Base-by-base conservation (phyloP, 1,284 basidiomycete genomes). In the Cutaneotrichosporon sp. region DNA sequence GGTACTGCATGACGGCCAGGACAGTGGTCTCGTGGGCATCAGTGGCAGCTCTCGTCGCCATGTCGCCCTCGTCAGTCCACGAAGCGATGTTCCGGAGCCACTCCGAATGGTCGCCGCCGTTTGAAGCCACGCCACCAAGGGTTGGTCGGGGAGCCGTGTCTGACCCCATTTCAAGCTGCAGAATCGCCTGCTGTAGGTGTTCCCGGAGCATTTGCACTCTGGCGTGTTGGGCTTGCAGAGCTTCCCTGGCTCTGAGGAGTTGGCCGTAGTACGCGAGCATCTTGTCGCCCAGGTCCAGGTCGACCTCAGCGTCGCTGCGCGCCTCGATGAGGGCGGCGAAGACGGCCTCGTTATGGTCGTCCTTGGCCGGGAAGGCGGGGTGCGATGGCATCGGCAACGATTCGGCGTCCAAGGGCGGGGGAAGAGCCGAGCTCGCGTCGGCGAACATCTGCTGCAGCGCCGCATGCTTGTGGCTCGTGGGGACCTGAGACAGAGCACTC, bases 311-410 rank as follows among this genome's bases (percentile, higher is more conserved):
- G 7, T 66, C 58, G 1, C 49, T 49, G 3, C 63, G 66, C 0
- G 63, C 58, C 2, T 32, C 46, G 4, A 11, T 31, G 3, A 77
- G 58, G 0, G 60, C 63, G 0, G 30, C 22, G 0, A 71, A 49
- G 16, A 74, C 51, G 1, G 60, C 38, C 6, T 30, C 50, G 56
- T 69, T 74, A 53, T 75, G 69, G 31, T 60, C 60, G 10, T 71
- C 70, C 46, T 71, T 67, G 21, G 67, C 65, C 0, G 73, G 73
- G 56, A 72, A 76, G 10, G 65, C 67, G 3, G 68, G 56, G 56
- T 78, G 72, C 0, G 65, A 63, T 0, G 75, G 76, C 10, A 61
- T 61, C 1, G 75, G 72, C 38, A 74, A 72, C 2, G 63, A 21
- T 5, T 42, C 21, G 14, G 40, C 21, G 50, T 72, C 67, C 21